Evolutionary conservation across 306 rosid genomes (phyloP).

Genomic region (Leucaena leucocephala): DNA sequence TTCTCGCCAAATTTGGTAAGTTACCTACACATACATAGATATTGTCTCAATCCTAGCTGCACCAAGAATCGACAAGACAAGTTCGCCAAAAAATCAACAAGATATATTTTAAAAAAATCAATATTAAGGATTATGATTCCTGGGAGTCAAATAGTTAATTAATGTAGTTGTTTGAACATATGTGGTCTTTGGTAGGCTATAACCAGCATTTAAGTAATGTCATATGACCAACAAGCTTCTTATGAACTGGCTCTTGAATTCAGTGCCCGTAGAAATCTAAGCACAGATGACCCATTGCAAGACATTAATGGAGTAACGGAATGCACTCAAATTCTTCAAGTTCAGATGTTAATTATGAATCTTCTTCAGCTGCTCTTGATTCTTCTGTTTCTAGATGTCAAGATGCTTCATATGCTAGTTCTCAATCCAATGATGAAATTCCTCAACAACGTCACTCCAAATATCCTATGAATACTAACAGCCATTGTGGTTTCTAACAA

Average conservation of each 20-base stretch:
- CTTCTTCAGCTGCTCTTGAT: not conserved
- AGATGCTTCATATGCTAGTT: not conserved
- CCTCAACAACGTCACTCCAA: not conserved
- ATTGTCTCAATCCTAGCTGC: conserved; percentile 12
- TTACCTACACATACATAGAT: conserved; percentile 45
- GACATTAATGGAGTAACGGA: not conserved
- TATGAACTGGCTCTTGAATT: not conserved
- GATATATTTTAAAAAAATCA: not conserved
- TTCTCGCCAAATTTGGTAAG: conserved; percentile 69
- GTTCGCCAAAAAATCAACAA: not conserved
- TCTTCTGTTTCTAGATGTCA: not conserved
- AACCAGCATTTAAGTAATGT: not conserved
- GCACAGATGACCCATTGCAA: not conserved
- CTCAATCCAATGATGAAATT: not conserved
- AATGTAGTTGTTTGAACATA: not conserved
- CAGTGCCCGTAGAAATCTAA: not conserved
- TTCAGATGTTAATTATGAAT: not conserved
- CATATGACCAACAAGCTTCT: not conserved
- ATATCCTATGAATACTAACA: not conserved
- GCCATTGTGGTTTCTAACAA: not conserved
- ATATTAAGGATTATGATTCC: conserved; percentile 4
- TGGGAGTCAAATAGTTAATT: not conserved
- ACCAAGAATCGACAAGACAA: not conserved
- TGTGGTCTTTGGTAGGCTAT: no score
- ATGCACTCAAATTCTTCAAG: not conserved